Conservation (phyloP, 192 early-diverging fungal species). For the Chytriomyces hyalinus region DNA sequence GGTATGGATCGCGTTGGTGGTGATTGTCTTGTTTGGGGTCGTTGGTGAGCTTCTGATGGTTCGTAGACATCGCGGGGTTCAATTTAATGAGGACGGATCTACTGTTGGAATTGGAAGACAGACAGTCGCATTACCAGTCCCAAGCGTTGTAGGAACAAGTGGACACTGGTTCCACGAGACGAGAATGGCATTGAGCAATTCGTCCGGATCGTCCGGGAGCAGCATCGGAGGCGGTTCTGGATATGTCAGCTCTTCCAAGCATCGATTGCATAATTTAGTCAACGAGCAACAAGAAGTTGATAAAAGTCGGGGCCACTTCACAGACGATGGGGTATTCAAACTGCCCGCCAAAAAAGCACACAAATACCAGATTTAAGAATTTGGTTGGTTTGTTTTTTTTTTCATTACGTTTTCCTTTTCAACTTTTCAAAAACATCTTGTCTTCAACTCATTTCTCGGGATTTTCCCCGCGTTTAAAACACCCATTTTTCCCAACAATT, state of each 20-base stretch:
- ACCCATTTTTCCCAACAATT: too few species aligned
- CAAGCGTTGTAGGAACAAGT: neutral
- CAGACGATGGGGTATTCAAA: neutral
- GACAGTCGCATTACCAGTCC: neutral
- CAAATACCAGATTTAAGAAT: neutral
- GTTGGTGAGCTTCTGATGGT: slow-evolving; percentile 8
- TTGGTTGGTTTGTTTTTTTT: too few species aligned
- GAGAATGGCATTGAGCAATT: neutral
- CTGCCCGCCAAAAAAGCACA: neutral
- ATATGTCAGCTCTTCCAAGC: neutral
- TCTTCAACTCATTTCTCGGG: too few species aligned
- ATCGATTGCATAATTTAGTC: neutral
- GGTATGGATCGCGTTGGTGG: neutral
- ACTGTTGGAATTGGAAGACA: neutral
- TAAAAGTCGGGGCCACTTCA: neutral
- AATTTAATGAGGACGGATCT: neutral
- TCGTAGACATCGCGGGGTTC: neutral
- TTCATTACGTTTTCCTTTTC: too few species aligned
- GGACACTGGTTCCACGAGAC: slow-evolving; percentile 4
- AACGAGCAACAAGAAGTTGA: neutral
- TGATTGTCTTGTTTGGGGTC: neutral
- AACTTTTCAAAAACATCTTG: too few species aligned
- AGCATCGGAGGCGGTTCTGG: too few species aligned
- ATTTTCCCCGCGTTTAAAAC: too few species aligned
- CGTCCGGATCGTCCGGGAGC: too few species aligned